Conservation (phyloP, 306 rosid genomes). For the Prunus mume region DNA sequence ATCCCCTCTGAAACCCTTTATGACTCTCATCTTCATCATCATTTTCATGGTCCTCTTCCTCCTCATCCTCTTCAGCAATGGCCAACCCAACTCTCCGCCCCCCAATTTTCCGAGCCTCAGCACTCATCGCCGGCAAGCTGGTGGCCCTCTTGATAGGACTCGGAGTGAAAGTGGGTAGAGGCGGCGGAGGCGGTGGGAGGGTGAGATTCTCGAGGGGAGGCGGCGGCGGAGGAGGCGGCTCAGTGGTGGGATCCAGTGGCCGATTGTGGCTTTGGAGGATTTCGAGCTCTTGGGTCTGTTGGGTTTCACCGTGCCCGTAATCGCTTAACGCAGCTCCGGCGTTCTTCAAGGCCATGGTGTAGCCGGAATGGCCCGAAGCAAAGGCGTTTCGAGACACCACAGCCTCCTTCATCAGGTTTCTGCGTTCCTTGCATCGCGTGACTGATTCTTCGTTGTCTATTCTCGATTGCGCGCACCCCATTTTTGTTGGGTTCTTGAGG, state of each 20-base stretch:
- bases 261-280: slow-evolving; percentile 18
- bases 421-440: slow-evolving; percentile 70
- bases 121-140: slow-evolving; percentile 54
- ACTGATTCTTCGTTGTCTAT: slow-evolving; percentile 89
- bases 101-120: slow-evolving; percentile 25
- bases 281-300: slow-evolving; percentile 27
- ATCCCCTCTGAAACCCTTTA: slow-evolving; percentile 22
- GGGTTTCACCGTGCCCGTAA: slow-evolving; percentile 71
- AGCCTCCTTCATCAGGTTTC: slow-evolving; percentile 62
- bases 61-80: slow-evolving; percentile 53
- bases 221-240: slow-evolving; percentile 60
- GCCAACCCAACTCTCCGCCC: slow-evolving; percentile 22
- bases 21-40: slow-evolving; percentile 14
- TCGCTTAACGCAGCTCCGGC: slow-evolving; percentile 88
- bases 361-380: slow-evolving; percentile 81
- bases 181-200: slow-evolving; percentile 72
- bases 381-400: slow-evolving; percentile 78
- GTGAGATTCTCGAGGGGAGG: slow-evolving; percentile 38
- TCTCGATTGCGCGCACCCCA: slow-evolving; percentile 89
- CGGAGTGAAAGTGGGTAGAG: slow-evolving; percentile 64
- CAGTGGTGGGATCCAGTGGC: slow-evolving; percentile 22
- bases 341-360: slow-evolving; percentile 60
- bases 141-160: slow-evolving; percentile 49
- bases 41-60: slow-evolving; percentile 12
- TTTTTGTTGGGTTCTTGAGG: slow-evolving; percentile 17